A percentile compares a stretch with the other conserved stretches of the same genome.
These are phyloP conservation scores for Eucalyptus leucophloia DNA, from an alignment of 345 rosid genomes.

Conservation along the genomic window DNA sequence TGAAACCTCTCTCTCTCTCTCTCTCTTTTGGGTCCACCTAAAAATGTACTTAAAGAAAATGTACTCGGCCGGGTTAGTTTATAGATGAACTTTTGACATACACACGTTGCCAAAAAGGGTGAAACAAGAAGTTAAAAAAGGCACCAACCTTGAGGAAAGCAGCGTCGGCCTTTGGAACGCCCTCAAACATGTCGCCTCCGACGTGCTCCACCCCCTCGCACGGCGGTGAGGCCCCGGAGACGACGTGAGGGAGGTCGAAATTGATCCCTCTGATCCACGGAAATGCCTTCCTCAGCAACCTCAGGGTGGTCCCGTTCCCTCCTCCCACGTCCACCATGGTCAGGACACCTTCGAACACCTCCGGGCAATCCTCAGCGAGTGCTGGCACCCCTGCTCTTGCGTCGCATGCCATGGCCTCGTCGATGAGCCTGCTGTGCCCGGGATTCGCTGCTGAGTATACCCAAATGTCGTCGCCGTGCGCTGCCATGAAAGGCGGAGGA, in stretches of 20 bases:
- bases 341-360: conserved; percentile 39
- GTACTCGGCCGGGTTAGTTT: not conserved
- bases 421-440: conserved; percentile 15
- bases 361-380: conserved; percentile 16
- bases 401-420: conserved; percentile 57
- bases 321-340: conserved; percentile 75
- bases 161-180: conserved; percentile 49
- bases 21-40: too few relatives aligned
- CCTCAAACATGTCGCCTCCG: conserved; percentile 59
- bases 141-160: conserved; percentile 2
- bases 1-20: too few relatives aligned
- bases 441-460: conserved; percentile 23
- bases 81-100: not conserved
- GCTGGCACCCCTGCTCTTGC: conserved; percentile 28
- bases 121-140: too few relatives aligned
- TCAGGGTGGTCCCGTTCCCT: conserved; percentile 41
- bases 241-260: conserved; percentile 73
- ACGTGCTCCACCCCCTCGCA: conserved; percentile 36
- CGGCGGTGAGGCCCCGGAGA: conserved; percentile 6
- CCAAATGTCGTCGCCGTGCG: conserved; percentile 44
- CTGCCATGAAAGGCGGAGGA: conserved; percentile 30
- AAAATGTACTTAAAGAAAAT: too few relatives aligned
- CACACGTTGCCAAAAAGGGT: too few relatives aligned
- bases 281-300: conserved; percentile 32
- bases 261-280: conserved; percentile 54